Conservation (phyloP, 306 rosid species). For the Quercus wislizeni region DNA sequence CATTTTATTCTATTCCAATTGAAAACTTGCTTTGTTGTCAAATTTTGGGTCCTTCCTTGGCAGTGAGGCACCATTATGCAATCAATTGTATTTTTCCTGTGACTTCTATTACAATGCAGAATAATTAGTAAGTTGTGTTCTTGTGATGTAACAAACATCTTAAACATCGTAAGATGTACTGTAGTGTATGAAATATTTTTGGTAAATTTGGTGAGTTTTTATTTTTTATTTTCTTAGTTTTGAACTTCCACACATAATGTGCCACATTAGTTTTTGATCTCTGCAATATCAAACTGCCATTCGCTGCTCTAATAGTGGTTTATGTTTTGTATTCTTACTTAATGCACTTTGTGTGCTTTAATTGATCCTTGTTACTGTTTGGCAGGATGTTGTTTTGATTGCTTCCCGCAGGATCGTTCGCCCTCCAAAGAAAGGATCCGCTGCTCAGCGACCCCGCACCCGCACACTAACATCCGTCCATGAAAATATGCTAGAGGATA, state of each 20-base stretch:
- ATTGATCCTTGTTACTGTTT: background rate
- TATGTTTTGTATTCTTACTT: no score
- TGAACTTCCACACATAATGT: background rate
- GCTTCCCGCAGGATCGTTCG: slow-evolving; percentile 67
- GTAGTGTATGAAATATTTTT: background rate
- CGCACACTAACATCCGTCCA: slow-evolving; percentile 75
- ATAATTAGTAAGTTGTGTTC: background rate
- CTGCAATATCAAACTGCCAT: no score
- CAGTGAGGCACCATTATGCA: background rate
- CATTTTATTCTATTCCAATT: background rate
- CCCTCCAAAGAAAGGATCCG: slow-evolving; percentile 85
- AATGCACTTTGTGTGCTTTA: background rate
- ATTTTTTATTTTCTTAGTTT: background rate
- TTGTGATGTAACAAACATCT: background rate
- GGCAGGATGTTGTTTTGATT: slow-evolving; percentile 60
- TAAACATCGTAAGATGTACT: background rate
- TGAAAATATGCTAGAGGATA: slow-evolving; percentile 67
- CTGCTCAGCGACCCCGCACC: slow-evolving; percentile 64
- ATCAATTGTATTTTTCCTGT: background rate
- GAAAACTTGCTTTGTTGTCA: background rate
- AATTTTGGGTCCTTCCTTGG: background rate
- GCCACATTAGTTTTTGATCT: background rate
- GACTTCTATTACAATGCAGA: background rate
- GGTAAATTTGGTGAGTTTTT: background rate
- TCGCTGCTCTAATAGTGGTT: no score